A percentile compares a stretch with the other conserved stretches of the same genome.
Conservation (phyloP, 371 early-diverging fungal genomes). For the Mucor racemosus region DNA sequence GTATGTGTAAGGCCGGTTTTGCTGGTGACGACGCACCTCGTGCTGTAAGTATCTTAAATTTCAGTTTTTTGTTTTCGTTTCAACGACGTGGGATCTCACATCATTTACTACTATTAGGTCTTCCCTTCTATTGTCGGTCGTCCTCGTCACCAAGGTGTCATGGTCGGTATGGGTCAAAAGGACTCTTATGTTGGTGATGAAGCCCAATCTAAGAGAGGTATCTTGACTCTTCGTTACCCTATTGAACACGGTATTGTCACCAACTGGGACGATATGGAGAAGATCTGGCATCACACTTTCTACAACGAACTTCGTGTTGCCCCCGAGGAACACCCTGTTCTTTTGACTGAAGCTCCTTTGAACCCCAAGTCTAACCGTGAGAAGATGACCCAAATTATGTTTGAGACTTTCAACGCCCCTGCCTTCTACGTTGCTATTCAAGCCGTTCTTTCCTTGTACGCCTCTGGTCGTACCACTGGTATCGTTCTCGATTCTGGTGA, state of each 20-base stretch:
- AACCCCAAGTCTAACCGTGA: conserved; percentile 99
- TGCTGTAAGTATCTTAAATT: conserved; percentile 78
- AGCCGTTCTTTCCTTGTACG: conserved; percentile 97
- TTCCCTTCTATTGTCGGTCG: conserved; percentile 99
- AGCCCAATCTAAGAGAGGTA: conserved; percentile 99
- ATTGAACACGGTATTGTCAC: conserved; percentile 99
- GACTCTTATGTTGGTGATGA: conserved; percentile 99
- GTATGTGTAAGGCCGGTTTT: conserved; percentile 99
- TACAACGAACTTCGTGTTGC: conserved; percentile 83
- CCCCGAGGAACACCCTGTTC: conserved; percentile 98
- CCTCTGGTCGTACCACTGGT: conserved; percentile 99
- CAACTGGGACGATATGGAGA: conserved; percentile 99
- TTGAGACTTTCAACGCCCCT: conserved; percentile 99
- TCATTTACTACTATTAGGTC: conserved; percentile 59
- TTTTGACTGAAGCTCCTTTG: conserved; percentile 99
- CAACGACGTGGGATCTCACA: not conserved
- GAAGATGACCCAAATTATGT: conserved; percentile 99
- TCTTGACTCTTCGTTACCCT: conserved; percentile 99
- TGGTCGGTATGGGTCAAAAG: conserved; percentile 99
- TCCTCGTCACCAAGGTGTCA: conserved; percentile 99
- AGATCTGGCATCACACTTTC: conserved; percentile 99
- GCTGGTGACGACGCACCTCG: conserved; percentile 99
- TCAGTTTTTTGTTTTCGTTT: not conserved
- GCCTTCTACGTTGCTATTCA: conserved; percentile 99
- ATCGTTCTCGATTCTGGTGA: conserved; percentile 99